Percentiles rank a stretch among this genome's conserved stretches.
These are phyloP conservation scores for Amyloporia xantha DNA, from an alignment of 768 basidiomycete genomes.

Conservation along the genomic window DNA sequence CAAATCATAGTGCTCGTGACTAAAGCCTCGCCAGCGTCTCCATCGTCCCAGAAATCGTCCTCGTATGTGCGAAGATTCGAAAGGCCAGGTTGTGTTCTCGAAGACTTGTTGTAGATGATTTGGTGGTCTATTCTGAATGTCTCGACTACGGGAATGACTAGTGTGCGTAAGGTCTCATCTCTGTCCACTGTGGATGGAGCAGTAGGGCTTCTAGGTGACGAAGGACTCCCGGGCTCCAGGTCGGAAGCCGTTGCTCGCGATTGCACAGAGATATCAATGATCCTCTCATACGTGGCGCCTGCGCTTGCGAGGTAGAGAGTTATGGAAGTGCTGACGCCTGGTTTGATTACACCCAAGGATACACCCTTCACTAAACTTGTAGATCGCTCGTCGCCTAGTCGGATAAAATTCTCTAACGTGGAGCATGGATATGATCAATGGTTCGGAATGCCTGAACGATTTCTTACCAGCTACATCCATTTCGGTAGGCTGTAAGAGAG, in stretches of 20 bases:
- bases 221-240: slow-evolving; percentile 7
- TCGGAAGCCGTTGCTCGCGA: slow-evolving; percentile 31
- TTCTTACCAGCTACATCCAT: slow-evolving; percentile 62
- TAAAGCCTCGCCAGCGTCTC: slow-evolving; percentile 49
- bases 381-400: slow-evolving; percentile 57
- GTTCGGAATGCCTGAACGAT: not conserved
- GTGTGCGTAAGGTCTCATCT: slow-evolving; percentile 61
- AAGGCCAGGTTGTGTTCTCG: slow-evolving; percentile 36
- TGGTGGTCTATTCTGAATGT: slow-evolving; percentile 51
- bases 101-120: slow-evolving; percentile 45
- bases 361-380: slow-evolving; percentile 70
- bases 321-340: slow-evolving; percentile 52
- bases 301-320: slow-evolving; percentile 56
- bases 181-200: slow-evolving; percentile 27
- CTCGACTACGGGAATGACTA: slow-evolving; percentile 59
- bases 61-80: slow-evolving; percentile 52
- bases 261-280: slow-evolving; percentile 77
- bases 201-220: slow-evolving; percentile 13
- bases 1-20: slow-evolving; percentile 47
- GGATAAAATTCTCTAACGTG: slow-evolving; percentile 50
- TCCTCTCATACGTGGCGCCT: slow-evolving; percentile 62
- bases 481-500: slow-evolving; percentile 76
- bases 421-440: not conserved
- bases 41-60: slow-evolving; percentile 43
- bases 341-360: slow-evolving; percentile 52